Evolutionary conservation across 306 rosid species (phyloP).

Genomic region (Cicer judaicum): DNA sequence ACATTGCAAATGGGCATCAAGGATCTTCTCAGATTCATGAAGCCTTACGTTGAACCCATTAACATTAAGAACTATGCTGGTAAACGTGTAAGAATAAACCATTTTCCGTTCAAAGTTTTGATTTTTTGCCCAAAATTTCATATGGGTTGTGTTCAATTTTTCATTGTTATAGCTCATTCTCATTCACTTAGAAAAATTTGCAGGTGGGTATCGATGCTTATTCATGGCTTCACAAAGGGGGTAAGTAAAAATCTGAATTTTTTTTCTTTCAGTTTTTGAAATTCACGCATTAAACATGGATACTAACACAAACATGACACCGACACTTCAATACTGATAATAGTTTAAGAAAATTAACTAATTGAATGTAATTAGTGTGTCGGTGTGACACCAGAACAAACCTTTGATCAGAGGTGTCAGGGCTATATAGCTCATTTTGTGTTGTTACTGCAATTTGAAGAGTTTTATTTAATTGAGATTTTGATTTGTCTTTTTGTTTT

Average conservation of each 20-base stretch:
- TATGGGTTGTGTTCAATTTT: not conserved
- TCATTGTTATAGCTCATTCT: not conserved
- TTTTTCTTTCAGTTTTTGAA: not conserved
- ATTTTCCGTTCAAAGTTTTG: conserved; percentile 25
- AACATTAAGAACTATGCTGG: conserved; percentile 81
- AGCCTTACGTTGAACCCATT: conserved; percentile 69
- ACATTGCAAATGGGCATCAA: conserved; percentile 76
- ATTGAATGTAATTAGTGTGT: too few relatives aligned
- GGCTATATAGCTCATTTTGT: too few relatives aligned
- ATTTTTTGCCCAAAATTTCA: conserved; percentile 12
- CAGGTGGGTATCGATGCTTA: conserved; percentile 99
- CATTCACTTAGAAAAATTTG: conserved; percentile 16
- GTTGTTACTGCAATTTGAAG: conserved; percentile 7
- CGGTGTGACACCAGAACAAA: too few relatives aligned
- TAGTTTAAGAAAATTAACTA: too few relatives aligned
- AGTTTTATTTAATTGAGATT: conserved; percentile 22
- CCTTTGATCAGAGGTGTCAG: too few relatives aligned
- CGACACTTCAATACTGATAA: too few relatives aligned
- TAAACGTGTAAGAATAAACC: conserved; percentile 61
- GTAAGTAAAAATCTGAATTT: conserved; percentile 46
- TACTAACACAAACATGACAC: too few relatives aligned
- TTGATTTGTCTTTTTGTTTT: not conserved
- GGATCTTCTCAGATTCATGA: conserved; percentile 94
- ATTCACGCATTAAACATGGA: not conserved
- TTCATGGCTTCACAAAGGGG: conserved; percentile 98